Conservation (phyloP, 2,329 filamentous ascomycete genomes). For the Penicillium sp. region DNA sequence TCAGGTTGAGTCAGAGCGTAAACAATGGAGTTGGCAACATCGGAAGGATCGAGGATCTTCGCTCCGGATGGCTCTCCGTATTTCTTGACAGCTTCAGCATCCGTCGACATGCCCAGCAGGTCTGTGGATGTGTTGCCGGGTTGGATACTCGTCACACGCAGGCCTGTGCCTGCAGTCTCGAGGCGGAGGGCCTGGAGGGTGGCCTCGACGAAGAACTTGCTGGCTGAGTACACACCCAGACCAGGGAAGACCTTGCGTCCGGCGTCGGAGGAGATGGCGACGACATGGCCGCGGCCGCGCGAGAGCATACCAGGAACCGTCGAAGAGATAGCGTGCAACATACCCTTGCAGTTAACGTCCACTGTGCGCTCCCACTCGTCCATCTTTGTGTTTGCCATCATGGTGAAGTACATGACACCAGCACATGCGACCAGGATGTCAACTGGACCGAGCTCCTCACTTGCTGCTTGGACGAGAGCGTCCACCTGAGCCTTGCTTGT, state of each 20-base stretch:
- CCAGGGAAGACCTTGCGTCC: conserved; percentile 80
- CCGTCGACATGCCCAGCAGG: conserved; percentile 70
- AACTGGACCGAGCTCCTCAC: conserved; percentile 64
- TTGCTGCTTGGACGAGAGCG: conserved; percentile 59
- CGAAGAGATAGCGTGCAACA: conserved; percentile 69
- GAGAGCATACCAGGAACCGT: conserved; percentile 69
- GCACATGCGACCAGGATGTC: conserved; percentile 79
- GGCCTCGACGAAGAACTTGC: conserved; percentile 82
- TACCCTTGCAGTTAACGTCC: conserved; percentile 82
- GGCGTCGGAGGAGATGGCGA: conserved; percentile 79
- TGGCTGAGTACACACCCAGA: conserved; percentile 76
- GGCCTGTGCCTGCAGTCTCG: conserved; percentile 70
- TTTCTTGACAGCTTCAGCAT: conserved; percentile 73
- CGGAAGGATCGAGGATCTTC: conserved; percentile 69
- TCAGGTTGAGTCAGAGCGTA: conserved; percentile 71
- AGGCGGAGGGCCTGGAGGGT: conserved; percentile 72
- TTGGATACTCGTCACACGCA: conserved; percentile 72
- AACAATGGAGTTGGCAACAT: conserved; percentile 70
- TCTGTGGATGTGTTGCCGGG: conserved; percentile 75
- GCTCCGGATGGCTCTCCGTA: conserved; percentile 73
- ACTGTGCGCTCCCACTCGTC: conserved; percentile 81
- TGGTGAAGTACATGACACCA: conserved; percentile 84
- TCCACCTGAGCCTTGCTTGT: conserved; percentile 66
- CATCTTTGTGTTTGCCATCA: conserved; percentile 73
- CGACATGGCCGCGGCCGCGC: conserved; percentile 68